Percentiles rank a stretch among this genome's conserved stretches.
These are phyloP conservation scores for Corylus avellana DNA, from an alignment of 306 rosid genomes.

Conservation along the genomic window DNA sequence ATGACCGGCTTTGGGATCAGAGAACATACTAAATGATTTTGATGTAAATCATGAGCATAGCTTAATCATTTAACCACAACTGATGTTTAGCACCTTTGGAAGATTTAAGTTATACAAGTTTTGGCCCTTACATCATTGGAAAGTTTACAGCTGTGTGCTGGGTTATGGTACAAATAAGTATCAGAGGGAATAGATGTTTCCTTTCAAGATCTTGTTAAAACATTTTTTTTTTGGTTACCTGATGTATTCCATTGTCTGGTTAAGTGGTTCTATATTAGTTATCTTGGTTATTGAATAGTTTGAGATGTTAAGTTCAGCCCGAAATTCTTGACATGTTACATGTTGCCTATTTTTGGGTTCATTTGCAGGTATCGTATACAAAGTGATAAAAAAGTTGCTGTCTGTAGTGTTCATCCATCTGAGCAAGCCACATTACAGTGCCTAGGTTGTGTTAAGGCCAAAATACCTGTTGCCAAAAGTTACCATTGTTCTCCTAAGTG, in stretches of 20 bases:
- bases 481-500: constrained; percentile 92
- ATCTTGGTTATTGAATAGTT: background rate
- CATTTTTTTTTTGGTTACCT: background rate
- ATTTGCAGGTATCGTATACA: constrained; percentile 89
- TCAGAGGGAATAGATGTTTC: background rate
- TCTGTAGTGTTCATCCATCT: constrained; percentile 94
- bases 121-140: background rate
- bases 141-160: background rate
- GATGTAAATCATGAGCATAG: background rate
- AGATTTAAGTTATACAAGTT: background rate
- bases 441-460: constrained; percentile 80
- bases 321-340: constrained; percentile 12
- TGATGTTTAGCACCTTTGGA: background rate
- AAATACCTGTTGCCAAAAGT: constrained; percentile 80
- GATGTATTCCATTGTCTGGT: background rate
- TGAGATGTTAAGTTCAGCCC: background rate
- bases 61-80: background rate
- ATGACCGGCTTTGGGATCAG: background rate
- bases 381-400: constrained; percentile 81
- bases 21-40: background rate
- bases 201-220: background rate
- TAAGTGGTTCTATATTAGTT: background rate
- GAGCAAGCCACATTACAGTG: constrained; percentile 97
- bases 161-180: background rate
- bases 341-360: constrained; percentile 16